phyloP scores from a whole-genome alignment of 139 green algal genomes.

The Chlamydomonas sphaeroides region DNA sequence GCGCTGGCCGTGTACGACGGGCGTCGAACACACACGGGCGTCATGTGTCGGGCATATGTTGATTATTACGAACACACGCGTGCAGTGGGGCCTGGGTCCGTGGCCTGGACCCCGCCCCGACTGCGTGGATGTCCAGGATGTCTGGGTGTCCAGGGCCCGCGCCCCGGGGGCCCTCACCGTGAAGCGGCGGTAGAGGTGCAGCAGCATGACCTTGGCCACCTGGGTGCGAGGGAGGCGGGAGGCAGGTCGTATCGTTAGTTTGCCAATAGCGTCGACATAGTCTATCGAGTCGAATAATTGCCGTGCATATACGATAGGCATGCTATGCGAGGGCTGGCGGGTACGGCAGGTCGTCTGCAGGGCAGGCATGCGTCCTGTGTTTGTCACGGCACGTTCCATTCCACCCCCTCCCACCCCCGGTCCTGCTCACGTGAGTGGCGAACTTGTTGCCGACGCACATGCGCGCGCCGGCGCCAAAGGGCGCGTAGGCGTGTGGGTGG shows the following conservation, averaged over 20 bases:
- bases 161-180: too few relatives aligned
- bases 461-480: constrained; percentile 51
- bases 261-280: background rate
- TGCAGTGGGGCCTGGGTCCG: too few relatives aligned
- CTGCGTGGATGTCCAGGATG: too few relatives aligned
- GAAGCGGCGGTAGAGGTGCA: constrained; percentile 55
- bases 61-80: too few relatives aligned
- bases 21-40: too few relatives aligned
- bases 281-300: background rate
- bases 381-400: background rate
- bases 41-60: too few relatives aligned
- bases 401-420: background rate
- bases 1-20: too few relatives aligned
- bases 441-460: constrained; percentile 62
- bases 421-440: constrained; percentile 37
- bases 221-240: background rate
- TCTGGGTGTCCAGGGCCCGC: too few relatives aligned
- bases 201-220: constrained; percentile 50
- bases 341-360: too few relatives aligned
- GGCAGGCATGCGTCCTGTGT: background rate
- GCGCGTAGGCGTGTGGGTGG: constrained; percentile 10
- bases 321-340: too few relatives aligned
- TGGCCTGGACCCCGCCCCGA: too few relatives aligned
- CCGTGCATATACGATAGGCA: background rate
- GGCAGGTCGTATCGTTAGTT: background rate